A percentile compares a stretch with the other conserved stretches of the same genome.
Conservation (phyloP, 495 filamentous ascomycete genomes). For the Penicillium samsonianum region DNA sequence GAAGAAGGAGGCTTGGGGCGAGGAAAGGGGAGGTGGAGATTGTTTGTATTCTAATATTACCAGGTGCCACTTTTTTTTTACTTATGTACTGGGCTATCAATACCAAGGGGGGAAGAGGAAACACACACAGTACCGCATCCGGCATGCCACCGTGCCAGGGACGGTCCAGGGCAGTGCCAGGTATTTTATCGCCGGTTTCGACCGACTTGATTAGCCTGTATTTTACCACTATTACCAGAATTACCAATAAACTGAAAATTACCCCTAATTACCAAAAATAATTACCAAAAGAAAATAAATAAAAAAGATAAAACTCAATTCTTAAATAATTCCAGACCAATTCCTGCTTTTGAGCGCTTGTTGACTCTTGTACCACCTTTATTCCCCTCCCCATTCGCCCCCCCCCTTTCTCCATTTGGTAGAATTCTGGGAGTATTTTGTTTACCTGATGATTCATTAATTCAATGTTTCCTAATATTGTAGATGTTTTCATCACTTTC, state of each 20-base stretch:
- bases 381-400: constrained; percentile 4
- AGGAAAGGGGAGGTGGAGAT: constrained; percentile 44
- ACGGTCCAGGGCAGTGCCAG: constrained; percentile 1
- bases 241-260: neutral
- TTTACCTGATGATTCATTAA: neutral
- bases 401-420: constrained; percentile 22
- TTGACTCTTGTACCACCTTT: constrained; percentile 18
- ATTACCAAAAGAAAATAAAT: neutral
- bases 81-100: constrained; percentile 11
- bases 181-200: constrained; percentile 10
- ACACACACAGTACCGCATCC: constrained; percentile 30
- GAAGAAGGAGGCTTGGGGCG: constrained; percentile 36
- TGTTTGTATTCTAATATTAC: constrained; percentile 22
- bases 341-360: constrained; percentile 14
- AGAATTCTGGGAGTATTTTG: neutral
- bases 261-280: neutral
- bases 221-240: neutral
- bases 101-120: constrained; percentile 10
- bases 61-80: constrained; percentile 18
- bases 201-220: neutral
- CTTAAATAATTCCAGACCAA: constrained; percentile 5
- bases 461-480: neutral
- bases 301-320: neutral
- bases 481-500: neutral
- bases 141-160: constrained; percentile 2